A percentile compares a stretch with the other conserved stretches of the same genome.
Conservation (phyloP, 2,329 filamentous ascomycete species). For the Fusarium algeriense region DNA sequence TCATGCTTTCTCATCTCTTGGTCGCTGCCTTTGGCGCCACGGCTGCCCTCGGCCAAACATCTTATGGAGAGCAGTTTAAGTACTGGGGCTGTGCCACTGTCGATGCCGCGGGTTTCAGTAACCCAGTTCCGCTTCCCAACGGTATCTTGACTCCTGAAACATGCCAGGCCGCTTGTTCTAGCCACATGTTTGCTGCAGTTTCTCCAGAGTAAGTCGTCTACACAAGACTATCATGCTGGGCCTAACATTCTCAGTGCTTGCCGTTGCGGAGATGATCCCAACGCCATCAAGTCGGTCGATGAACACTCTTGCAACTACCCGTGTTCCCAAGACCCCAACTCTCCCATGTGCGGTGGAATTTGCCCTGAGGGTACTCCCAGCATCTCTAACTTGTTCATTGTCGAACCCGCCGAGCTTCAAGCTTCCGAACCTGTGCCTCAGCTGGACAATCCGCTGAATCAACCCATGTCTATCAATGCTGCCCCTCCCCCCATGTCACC, state of each 20-base stretch:
- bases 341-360: slow-evolving; percentile 52
- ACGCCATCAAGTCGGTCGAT: slow-evolving; percentile 46
- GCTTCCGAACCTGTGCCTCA: slow-evolving; percentile 15
- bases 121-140: slow-evolving; percentile 21
- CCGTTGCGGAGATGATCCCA: slow-evolving; percentile 52
- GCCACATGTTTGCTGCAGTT: slow-evolving; percentile 39
- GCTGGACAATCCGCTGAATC: slow-evolving; percentile 10
- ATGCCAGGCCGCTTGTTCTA: slow-evolving; percentile 37
- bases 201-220: slow-evolving; percentile 49
- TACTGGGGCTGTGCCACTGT: slow-evolving; percentile 45
- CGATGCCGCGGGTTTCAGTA: slow-evolving; percentile 32
- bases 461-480: not conserved
- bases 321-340: slow-evolving; percentile 47
- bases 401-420: slow-evolving; percentile 29
- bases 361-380: slow-evolving; percentile 45
- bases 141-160: slow-evolving; percentile 36
- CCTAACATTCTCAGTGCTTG: slow-evolving; percentile 49
- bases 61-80: slow-evolving; percentile 35
- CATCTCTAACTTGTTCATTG: slow-evolving; percentile 52
- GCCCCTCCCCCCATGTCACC: not conserved
- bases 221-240: rapidly evolving
- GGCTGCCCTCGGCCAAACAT: slow-evolving; percentile 25
- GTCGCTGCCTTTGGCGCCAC: slow-evolving; percentile 40
- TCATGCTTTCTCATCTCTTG: slow-evolving; percentile 43
- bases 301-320: slow-evolving; percentile 50